Evolutionary conservation across 2,329 filamentous ascomycete species (phyloP), one percentile per base, ranked within the genome.

Genomic region (Cladosporium sp.): DNA sequence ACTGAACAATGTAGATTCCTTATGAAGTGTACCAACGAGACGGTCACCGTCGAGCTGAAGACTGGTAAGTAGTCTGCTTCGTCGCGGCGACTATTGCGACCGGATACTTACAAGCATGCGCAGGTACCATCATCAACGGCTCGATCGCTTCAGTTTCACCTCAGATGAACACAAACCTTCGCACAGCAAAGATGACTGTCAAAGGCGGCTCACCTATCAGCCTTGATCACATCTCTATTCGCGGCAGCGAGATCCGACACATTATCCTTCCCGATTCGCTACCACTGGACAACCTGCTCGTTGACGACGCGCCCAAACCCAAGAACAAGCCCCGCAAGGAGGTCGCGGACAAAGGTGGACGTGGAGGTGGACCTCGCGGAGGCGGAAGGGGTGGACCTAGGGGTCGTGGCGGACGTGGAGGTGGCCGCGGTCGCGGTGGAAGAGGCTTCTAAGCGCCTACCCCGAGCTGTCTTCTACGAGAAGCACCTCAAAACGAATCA

Each of bases 241-340:
- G 94, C 66, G 94, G 94, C 69, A 95, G 90, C 62, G 97, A 92
- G 19, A 95, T 99, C 74, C 87, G 94, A 76, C 97, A 97, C 79
- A 93, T 89, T 74, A 96, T 99, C 74, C 88, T 99, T 11, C 94
- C 94, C 59, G 94, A 99, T 79, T 94, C 90, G 64, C 83, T 99
- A 70, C 93, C 93, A 39, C 84, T 99, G 65, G 94, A 99, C 76
- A 97, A 93, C 40, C 84, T 99, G 55, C 84, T 99, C 63, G 92
- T 99, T 67, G 94, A 99, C 74, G 94, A 99, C 77, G 87, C 91
- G 70, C 92, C 93, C 54, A 99, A 99, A 82, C 93, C 94, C 62
- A 97, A 97, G 88, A 99, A 99, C 80, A 99, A 99, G 86, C 93
- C 94, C 25, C 86, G 93, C 73, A 99, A 99, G 83, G 94, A 97